Evolutionary conservation across 768 basidiomycete species (phyloP).

Genomic region (Leccinellum rugosiceps): DNA sequence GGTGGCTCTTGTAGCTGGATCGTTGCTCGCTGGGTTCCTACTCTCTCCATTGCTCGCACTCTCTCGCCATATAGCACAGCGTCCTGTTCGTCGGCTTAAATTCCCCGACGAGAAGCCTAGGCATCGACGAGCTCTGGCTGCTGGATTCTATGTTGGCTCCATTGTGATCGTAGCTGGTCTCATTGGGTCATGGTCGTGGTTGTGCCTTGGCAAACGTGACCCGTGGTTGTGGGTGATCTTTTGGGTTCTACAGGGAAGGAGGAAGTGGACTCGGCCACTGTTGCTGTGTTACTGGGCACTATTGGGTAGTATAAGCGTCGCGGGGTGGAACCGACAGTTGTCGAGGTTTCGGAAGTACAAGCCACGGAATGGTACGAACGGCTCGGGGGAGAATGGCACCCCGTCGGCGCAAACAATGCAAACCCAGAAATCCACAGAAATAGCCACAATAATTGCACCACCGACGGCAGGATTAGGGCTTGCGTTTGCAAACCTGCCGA

Average conservation of each 20-base stretch:
- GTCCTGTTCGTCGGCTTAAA: conserved; percentile 76
- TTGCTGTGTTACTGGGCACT: conserved; percentile 84
- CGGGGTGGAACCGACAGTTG: conserved; percentile 92
- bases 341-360: conserved; percentile 71
- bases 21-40: conserved; percentile 88
- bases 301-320: conserved; percentile 80
- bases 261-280: conserved; percentile 73
- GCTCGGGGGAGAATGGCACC: conserved; percentile 35
- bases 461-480: conserved; percentile 31
- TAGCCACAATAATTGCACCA: conserved; percentile 7
- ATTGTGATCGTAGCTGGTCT: conserved; percentile 74
- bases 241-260: conserved; percentile 73
- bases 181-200: conserved; percentile 90
- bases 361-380: conserved; percentile 37
- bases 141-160: conserved; percentile 78
- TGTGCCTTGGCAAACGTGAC: conserved; percentile 76
- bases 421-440: conserved; percentile 19
- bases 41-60: conserved; percentile 91
- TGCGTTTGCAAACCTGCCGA: conserved; percentile 45
- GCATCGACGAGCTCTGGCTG: conserved; percentile 79
- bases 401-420: conserved; percentile 27
- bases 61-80: conserved; percentile 87
- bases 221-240: conserved; percentile 86
- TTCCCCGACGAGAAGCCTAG: conserved; percentile 79
- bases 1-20: conserved; percentile 87